Conservation (phyloP, 2,329 filamentous ascomycete species). For the Clonostachys chloroleuca region DNA sequence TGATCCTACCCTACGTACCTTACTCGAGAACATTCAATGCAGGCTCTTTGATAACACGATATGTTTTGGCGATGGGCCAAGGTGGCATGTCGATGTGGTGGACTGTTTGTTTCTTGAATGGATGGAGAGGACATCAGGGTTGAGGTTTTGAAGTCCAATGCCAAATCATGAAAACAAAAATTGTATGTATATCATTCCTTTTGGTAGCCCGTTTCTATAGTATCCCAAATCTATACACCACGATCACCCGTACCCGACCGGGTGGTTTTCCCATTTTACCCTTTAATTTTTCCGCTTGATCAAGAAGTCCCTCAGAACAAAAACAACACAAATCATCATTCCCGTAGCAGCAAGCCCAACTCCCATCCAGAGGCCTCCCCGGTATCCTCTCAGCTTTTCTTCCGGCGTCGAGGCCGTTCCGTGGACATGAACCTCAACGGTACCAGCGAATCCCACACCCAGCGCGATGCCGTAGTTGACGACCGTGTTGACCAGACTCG, state of each 20-base stretch:
- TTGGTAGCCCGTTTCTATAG: no score
- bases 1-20: not conserved
- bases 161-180: no score
- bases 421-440: constrained; percentile 44
- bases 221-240: no score
- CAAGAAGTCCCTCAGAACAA: not conserved
- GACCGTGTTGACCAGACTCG: constrained; percentile 56
- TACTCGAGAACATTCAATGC: constrained; percentile 1
- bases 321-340: constrained; percentile 2
- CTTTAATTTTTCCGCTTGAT: no score
- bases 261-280: no score
- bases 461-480: constrained; percentile 67
- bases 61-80: constrained; percentile 10
- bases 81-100: constrained; percentile 5
- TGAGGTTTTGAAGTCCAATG: no score
- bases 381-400: constrained; percentile 22
- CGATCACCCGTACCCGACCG: no score
- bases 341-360: constrained; percentile 24
- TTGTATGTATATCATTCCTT: no score
- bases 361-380: constrained; percentile 33
- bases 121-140: not conserved
- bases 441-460: constrained; percentile 62
- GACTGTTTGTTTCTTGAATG: constrained; percentile 3
- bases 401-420: constrained; percentile 12
- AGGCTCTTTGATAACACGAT: constrained; percentile 4